Conservation (phyloP, 176 grass and related monocot genomes). For the Aechmea fasciata region DNA sequence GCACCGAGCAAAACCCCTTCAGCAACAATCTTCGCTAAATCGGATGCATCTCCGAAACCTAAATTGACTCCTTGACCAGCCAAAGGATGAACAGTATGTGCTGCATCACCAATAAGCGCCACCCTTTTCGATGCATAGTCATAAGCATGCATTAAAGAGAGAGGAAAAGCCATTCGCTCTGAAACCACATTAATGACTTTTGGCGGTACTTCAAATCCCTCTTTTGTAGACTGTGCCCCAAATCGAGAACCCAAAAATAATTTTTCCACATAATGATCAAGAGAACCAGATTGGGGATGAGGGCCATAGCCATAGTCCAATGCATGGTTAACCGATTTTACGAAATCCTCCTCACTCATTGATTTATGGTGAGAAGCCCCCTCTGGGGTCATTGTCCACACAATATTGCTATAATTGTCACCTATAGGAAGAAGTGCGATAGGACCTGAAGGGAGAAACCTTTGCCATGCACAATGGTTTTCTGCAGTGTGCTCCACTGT, state of each 20-base stretch:
- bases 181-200: conserved; percentile 49
- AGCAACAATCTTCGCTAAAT: conserved; percentile 61
- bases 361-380: conserved; percentile 50
- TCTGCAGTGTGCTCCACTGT: conserved; percentile 60
- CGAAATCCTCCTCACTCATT: conserved; percentile 64
- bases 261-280: conserved; percentile 51
- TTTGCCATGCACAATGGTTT: conserved; percentile 84
- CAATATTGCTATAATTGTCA: conserved; percentile 85
- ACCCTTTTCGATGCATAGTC: conserved; percentile 59
- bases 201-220: conserved; percentile 78
- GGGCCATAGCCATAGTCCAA: conserved; percentile 74
- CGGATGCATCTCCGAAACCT: conserved; percentile 72
- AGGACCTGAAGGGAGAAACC: conserved; percentile 89
- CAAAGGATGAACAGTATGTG: conserved; percentile 83
- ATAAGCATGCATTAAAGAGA: conserved; percentile 71
- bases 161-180: conserved; percentile 74
- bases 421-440: conserved; percentile 81
- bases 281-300: conserved; percentile 36
- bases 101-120: conserved; percentile 78
- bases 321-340: conserved; percentile 66
- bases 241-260: conserved; percentile 42
- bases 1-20: conserved; percentile 58
- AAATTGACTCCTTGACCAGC: conserved; percentile 94
- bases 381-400: conserved; percentile 93
- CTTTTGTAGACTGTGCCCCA: conserved; percentile 50